Evolutionary conservation across 1,139 yeast species (phyloP).

Genomic region (Suhomyces coccinellae): DNA sequence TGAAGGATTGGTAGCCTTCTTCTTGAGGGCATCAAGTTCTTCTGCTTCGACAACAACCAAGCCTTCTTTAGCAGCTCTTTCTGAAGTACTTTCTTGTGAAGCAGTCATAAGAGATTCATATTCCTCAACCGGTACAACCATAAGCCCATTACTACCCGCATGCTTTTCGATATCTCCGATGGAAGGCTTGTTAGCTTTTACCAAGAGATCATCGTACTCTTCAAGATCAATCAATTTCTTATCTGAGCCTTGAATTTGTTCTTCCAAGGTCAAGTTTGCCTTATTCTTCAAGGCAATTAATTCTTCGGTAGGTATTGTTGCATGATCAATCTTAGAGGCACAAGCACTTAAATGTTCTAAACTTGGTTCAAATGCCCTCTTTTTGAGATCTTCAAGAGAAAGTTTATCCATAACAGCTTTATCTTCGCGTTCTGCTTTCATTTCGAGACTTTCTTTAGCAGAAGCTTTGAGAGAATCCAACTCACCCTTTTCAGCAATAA

Average conservation of each 20-base stretch:
- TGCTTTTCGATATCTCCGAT: conserved; percentile 29
- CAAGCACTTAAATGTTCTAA: conserved; percentile 9
- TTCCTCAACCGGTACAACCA: conserved; percentile 30
- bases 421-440: conserved; percentile 17
- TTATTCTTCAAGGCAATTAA: conserved; percentile 11
- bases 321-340: conserved; percentile 9
- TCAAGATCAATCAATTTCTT: conserved; percentile 23
- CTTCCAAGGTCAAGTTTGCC: conserved; percentile 23
- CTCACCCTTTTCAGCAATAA: conserved; percentile 19
- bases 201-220: conserved; percentile 36
- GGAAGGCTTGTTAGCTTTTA: conserved; percentile 41
- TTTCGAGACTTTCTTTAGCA: conserved; percentile 17
- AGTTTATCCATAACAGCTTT: conserved; percentile 11
- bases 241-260: conserved; percentile 26
- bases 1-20: conserved; percentile 21
- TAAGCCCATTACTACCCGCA: conserved; percentile 33
- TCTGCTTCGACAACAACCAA: conserved; percentile 12
- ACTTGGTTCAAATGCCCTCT: conserved; percentile 9
- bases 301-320: conserved; percentile 19
- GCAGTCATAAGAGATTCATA: conserved; percentile 19
- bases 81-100: conserved; percentile 7
- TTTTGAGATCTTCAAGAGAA: conserved; percentile 10
- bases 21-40: conserved; percentile 12
- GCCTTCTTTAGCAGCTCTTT: conserved; percentile 17
- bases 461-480: conserved; percentile 14